phyloP scores from a whole-genome alignment of 1,284 basidiomycete genomes.

The Ustilago trichophora region DNA sequence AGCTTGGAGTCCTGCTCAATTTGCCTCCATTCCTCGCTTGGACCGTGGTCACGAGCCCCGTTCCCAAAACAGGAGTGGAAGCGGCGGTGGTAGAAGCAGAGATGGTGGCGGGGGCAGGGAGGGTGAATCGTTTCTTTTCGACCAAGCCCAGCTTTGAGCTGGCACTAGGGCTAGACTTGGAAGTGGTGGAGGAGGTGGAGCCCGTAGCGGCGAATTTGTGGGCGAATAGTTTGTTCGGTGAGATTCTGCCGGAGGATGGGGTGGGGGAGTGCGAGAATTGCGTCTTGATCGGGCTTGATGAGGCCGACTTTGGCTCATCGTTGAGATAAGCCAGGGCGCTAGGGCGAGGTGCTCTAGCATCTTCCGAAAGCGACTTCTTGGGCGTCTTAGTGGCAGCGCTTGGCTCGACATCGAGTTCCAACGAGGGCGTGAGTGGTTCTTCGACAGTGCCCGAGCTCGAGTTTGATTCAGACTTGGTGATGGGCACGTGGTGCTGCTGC shows the following conservation, averaged over 20 bases:
- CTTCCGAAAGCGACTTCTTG: no score
- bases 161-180: no score
- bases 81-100: not conserved
- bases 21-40: slow-evolving; percentile 9
- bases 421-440: slow-evolving; percentile 22
- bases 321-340: not conserved
- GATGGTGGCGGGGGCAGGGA: slow-evolving; percentile 10
- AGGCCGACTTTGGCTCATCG: not conserved
- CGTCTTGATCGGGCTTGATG: slow-evolving; percentile 7
- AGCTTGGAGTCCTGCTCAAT: slow-evolving; percentile 23
- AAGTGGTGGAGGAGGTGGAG: not conserved
- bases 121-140: slow-evolving; percentile 44
- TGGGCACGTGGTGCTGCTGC: slow-evolving; percentile 7
- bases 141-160: slow-evolving; percentile 26
- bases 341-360: no score
- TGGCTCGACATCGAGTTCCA: no score
- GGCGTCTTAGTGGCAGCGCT: no score
- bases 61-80: not conserved
- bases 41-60: not conserved
- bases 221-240: slow-evolving; percentile 41
- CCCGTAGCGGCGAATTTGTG: slow-evolving; percentile 24
- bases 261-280: not conserved
- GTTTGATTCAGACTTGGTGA: slow-evolving; percentile 16
- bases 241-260: slow-evolving; percentile 22
- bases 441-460: slow-evolving; percentile 23